Evolutionary conservation across 768 basidiomycete species (phyloP).

Genomic region (Phylloporus sp.): DNA sequence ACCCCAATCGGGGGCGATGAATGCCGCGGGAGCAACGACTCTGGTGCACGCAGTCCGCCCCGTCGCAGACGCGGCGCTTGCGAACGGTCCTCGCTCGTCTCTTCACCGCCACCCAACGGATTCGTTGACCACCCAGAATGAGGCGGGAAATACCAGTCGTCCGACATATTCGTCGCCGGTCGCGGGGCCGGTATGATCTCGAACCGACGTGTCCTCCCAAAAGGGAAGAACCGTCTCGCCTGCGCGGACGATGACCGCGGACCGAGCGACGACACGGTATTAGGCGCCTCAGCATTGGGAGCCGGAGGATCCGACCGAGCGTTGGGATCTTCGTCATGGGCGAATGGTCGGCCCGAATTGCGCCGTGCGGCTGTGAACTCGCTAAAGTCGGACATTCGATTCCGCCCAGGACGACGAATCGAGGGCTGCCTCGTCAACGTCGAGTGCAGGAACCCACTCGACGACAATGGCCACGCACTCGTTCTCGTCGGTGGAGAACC

Average conservation of each 20-base stretch:
- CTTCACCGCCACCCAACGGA: conserved; percentile 20
- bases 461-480: conserved; percentile 24
- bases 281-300: neutral
- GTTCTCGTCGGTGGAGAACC: conserved; percentile 20
- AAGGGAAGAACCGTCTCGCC: conserved; percentile 55
- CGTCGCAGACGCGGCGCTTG: conserved; percentile 54
- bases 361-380: conserved; percentile 68
- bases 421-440: conserved; percentile 53
- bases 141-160: conserved; percentile 32
- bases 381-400: conserved; percentile 61
- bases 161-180: conserved; percentile 24
- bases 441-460: conserved; percentile 23
- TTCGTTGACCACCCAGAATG: conserved; percentile 18
- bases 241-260: conserved; percentile 18
- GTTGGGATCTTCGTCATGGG: conserved; percentile 26
- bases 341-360: conserved; percentile 37
- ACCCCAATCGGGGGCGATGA: conserved; percentile 33
- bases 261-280: conserved; percentile 7
- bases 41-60: conserved; percentile 62
- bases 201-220: conserved; percentile 42
- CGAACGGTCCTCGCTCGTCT: conserved; percentile 34
- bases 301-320: conserved; percentile 8
- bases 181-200: conserved; percentile 33
- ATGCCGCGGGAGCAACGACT: conserved; percentile 49
- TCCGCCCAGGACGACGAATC: conserved; percentile 52